A percentile compares a stretch with the other conserved stretches of the same genome.
phyloP scores from a whole-genome alignment of 768 basidiomycete genomes.

The Sistotremastrum suecicum region DNA sequence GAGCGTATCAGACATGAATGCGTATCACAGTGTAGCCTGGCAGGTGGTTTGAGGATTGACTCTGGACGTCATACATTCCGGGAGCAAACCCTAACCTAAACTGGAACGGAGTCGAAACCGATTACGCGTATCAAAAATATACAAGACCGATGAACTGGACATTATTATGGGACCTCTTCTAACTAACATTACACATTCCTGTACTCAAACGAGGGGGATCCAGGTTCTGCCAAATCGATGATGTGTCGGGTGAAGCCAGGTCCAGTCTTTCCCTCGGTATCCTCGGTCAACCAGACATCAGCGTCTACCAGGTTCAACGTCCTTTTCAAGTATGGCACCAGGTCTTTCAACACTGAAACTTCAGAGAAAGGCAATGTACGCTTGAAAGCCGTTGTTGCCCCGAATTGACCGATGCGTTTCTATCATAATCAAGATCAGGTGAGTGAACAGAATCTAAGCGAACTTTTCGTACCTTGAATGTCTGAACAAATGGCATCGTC shows the following conservation, averaged over 20 bases:
- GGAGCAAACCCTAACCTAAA: no score
- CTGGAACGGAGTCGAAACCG: no score
- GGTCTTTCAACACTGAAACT: conserved; percentile 48
- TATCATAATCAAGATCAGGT: conserved; percentile 13
- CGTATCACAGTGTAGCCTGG: no score
- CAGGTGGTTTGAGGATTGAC: no score
- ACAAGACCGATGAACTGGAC: no score
- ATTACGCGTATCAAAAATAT: no score
- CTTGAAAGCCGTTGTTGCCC: conserved; percentile 65
- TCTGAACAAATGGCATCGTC: conserved; percentile 87
- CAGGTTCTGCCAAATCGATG: conserved; percentile 81
- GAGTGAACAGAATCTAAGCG: no score
- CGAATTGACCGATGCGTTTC: conserved; percentile 74
- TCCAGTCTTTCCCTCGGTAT: conserved; percentile 39
- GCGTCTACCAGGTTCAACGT: conserved; percentile 57
- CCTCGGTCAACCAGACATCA: conserved; percentile 55
- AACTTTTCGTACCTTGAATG: conserved; percentile 61
- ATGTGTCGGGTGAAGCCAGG: conserved; percentile 51
- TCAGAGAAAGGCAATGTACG: conserved; percentile 79
- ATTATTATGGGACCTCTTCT: no score
- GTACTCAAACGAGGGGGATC: conserved; percentile 76
- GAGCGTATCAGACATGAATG: no score
- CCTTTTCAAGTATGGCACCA: conserved; percentile 71
- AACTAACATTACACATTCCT: conserved; percentile 40
- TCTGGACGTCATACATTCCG: no score